Base-by-base conservation (phyloP, 2,329 filamentous ascomycete species). In the Talaromyces sp. region DNA sequence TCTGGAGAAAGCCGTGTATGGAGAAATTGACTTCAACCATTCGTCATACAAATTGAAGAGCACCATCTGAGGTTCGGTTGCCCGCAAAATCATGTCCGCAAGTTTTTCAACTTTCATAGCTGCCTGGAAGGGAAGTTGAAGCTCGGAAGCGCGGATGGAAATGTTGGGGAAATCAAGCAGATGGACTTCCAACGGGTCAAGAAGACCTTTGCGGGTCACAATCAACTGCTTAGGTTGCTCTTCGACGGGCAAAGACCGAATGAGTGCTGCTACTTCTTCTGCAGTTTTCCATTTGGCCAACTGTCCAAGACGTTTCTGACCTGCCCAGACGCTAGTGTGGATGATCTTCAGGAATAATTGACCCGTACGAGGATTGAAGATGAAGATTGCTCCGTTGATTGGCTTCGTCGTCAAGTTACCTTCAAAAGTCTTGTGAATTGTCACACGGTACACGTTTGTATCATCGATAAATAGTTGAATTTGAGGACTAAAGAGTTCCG, bases 61-160 rank as follows among this genome's bases (percentile, higher is more conserved):
- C 58, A 99, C 95, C 95, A 99, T 99, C 78, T 99, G 95, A n/a
- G 95, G 95, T 74, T 98, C 95, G 0, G 95, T 99, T 1, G 95
- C 96, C 67, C 93, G 89, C 52, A 99, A 81, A 69, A 99, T 99
- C 93, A 99, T 97, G 78, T 99, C 96, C 66, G 93, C 96, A 52
- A 99, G 85, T 77, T 99, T 99, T 79, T 99, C 95, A 2, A 99
- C 93, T 83, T 99, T 99, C 93, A 99, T 99, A 0, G 96, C 96
- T 59, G 95, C 95, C 77, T 99, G 96, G 89, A 99, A 99, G 1
- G 95, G 95, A 65, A 99, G 82, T 75, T 99, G 95, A 67, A 99
- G 80, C 77, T 99, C 95, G 0, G 95, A 99, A 11, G 95, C 95
- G 67, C 95, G 90, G 68, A 99, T 99, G 2, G 95, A 97, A 66